A percentile compares a stretch with the other conserved stretches of the same genome.
phyloP scores from a whole-genome alignment of 78 protist species.

The Emiliania huxleyi region DNA sequence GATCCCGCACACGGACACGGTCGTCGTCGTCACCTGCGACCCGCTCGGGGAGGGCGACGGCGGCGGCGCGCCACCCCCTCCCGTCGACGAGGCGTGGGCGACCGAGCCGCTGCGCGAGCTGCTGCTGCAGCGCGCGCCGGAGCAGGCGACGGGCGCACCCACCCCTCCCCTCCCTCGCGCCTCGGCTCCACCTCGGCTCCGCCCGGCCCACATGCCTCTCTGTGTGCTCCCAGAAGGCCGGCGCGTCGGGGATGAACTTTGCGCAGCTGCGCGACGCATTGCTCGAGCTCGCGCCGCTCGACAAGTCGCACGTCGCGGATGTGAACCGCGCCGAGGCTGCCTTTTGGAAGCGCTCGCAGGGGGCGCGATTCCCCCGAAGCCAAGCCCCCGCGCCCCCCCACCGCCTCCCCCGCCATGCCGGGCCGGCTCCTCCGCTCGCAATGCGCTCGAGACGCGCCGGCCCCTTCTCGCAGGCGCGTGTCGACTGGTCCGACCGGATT shows the following conservation, averaged over 20 bases:
- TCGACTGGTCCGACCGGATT: background rate
- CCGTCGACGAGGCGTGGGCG: background rate
- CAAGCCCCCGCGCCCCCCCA: too few relatives aligned
- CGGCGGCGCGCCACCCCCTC: background rate
- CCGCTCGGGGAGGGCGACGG: background rate
- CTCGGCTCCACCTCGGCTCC: too few relatives aligned
- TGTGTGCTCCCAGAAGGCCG: background rate
- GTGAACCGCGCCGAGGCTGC: conserved; percentile 18
- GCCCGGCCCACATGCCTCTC: too few relatives aligned
- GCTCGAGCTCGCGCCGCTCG: background rate
- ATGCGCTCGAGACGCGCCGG: background rate
- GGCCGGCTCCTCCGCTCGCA: too few relatives aligned
- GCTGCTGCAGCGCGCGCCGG: background rate
- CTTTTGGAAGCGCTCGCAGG: background rate
- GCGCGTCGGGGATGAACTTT: background rate
- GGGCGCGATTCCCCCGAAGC: background rate
- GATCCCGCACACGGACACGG: conserved; percentile 39
- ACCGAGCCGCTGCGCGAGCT: conserved; percentile 13
- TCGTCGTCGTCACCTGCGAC: conserved; percentile 27
- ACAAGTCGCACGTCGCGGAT: background rate
- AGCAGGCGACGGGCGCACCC: too few relatives aligned
- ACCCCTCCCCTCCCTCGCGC: too few relatives aligned
- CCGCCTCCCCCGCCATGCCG: too few relatives aligned
- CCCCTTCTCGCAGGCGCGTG: too few relatives aligned
- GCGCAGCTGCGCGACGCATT: conserved; percentile 20